These are phyloP conservation scores for Tolypocladium cylindrosporum DNA, from an alignment of 2,329 filamentous ascomycete genomes.

Conservation along the genomic window DNA sequence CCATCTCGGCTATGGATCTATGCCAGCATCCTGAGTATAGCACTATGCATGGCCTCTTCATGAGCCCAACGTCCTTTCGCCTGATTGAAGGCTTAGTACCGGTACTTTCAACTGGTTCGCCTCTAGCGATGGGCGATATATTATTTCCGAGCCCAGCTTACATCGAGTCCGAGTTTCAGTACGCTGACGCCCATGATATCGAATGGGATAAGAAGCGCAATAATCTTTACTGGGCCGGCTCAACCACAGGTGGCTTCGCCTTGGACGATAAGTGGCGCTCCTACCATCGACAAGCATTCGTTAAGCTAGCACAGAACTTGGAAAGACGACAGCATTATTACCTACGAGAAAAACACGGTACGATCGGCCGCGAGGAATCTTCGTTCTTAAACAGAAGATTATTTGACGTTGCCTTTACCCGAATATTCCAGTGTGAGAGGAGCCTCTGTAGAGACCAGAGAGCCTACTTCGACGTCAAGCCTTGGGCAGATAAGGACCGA, in stretches of 20 bases:
- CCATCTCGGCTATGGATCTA: conserved; percentile 20
- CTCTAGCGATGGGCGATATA: conserved; percentile 40
- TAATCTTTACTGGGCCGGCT: conserved; percentile 47
- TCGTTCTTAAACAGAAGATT: conserved; percentile 27
- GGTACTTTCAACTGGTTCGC: conserved; percentile 33
- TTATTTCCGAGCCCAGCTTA: conserved; percentile 42
- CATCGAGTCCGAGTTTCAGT: conserved; percentile 29
- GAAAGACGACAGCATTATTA: conserved; percentile 16
- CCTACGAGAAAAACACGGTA: conserved; percentile 13
- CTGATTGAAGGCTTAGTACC: conserved; percentile 31
- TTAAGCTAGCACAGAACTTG: conserved; percentile 24
- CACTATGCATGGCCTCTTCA: conserved; percentile 32
- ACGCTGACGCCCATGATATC: conserved; percentile 27
- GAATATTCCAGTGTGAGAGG: conserved; percentile 32
- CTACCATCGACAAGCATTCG: conserved; percentile 39
- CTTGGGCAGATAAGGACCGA: conserved; percentile 23
- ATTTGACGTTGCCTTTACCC: conserved; percentile 35
- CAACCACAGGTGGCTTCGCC: conserved; percentile 38
- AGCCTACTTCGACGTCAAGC: conserved; percentile 17
- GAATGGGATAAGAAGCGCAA: conserved; percentile 39
- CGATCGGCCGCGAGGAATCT: conserved; percentile 5
- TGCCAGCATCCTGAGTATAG: conserved; percentile 34
- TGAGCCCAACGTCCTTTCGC: conserved; percentile 29
- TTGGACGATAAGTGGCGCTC: conserved; percentile 24
- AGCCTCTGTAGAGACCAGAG: conserved; percentile 24